Evolutionary conservation across 805 yeast genomes (phyloP), one percentile per base, ranked within the genome.

Genomic region (Clavispora fructus): DNA sequence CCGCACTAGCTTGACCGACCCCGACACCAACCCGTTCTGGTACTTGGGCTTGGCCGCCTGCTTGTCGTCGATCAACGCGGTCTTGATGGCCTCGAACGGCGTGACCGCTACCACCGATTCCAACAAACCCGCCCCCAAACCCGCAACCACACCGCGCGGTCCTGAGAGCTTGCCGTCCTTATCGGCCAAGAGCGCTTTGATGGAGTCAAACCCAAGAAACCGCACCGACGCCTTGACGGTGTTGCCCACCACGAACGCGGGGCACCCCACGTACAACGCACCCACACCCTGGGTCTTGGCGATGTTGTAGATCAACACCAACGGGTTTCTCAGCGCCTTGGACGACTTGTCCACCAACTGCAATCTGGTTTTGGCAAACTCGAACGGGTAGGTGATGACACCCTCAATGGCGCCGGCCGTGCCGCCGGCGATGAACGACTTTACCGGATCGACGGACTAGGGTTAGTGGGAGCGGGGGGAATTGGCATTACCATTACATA

Each of bases 351-450:
- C 85, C 30, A 82, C 82, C 46, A 92, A 75, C 68, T 92, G 99
- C 39, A 94, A 73, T 51, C 98, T 74, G 3, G 99, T 92, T 62
- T 92, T 92, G 40, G 98, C 96, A 69, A 91, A 92, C 65, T 92
- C 99, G 65, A 94, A 94, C 3, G 99, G 99, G 64, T 90, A 92
- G 0, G 98, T 92, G 40, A 87, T 76, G 35, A 80, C 80, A 30
- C 97, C 97, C 68, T 92, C 99, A 29, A 91, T 82, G 25, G 96
- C 98, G 47, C 98, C 99, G 0, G 98, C 99, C 0, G 87, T 75
- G 44, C 97, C 97, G 46, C 99, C 99, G 7, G 97, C 98, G 26
- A 91, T 72, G 59, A 92, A 89, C 1, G 97, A 88, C 58, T 85
- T 82, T 50, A 78, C 59, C 2, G 94, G 92, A 61, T 85, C 92